Conservation (phyloP, 805 yeast species). For the Candida schatavii region DNA sequence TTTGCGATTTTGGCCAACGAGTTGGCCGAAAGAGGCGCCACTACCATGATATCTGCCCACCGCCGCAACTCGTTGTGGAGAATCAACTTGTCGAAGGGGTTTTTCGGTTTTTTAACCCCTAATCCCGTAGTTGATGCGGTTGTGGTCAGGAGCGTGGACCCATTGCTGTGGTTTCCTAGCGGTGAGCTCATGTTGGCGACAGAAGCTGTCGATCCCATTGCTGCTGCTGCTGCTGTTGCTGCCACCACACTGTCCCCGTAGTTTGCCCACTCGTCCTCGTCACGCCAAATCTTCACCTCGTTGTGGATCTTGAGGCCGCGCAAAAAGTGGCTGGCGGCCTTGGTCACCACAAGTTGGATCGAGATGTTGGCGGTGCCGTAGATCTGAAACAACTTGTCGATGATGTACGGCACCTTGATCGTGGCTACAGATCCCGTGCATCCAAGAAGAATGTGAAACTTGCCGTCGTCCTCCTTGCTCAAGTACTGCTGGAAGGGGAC, state of each 20-base stretch:
- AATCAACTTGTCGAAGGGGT: conserved; percentile 35
- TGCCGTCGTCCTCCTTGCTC: conserved; percentile 73
- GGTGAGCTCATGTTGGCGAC: too few relatives aligned
- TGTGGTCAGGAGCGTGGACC: conserved; percentile 13
- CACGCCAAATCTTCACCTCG: conserved; percentile 86
- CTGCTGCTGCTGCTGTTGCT: background rate
- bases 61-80: conserved; percentile 43
- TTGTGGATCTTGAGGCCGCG: conserved; percentile 60
- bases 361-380: conserved; percentile 69
- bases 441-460: conserved; percentile 83
- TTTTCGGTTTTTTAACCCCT: conserved; percentile 21
- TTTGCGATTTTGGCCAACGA: conserved; percentile 43
- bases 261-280: conserved; percentile 85
- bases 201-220: background rate
- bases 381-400: conserved; percentile 78
- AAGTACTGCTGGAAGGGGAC: conserved; percentile 74
- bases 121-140: conserved; percentile 16
- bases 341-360: conserved; percentile 81
- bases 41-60: conserved; percentile 47
- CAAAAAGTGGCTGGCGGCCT: conserved; percentile 70
- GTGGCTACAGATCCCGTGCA: conserved; percentile 98
- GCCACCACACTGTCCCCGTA: conserved; percentile 26
- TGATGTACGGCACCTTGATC: conserved; percentile 84
- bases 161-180: conserved; percentile 3
- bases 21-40: conserved; percentile 46